Base-by-base conservation (phyloP, 176 grass and related monocot genomes). In the Pontederia crassipes region DNA sequence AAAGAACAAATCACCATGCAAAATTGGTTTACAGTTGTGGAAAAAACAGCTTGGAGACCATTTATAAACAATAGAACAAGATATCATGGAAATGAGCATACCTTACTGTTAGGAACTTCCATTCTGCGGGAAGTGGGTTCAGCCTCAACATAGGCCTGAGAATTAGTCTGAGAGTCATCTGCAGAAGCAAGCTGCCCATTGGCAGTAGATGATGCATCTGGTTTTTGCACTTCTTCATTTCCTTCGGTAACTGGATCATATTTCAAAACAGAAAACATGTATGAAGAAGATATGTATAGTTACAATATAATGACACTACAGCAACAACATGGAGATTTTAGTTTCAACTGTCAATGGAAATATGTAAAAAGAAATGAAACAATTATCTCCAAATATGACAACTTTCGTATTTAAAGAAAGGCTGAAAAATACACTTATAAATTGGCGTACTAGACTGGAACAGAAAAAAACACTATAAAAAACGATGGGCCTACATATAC, bases 71-170 rank as follows among this genome's bases (percentile, higher is more conserved):
- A 35, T 8, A 16, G 11, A 32, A 40, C 32, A 28, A 12, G 26
- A 20, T 29, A 14, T 29, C 11, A 29, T 8, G 18, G 27, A 29
- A 27, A 12, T 5, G 29, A 13, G n/a, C n/a, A 40, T 83, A 98
- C 88, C 93, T 87, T 98, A 56, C 64, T 87, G 61, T 88, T 98
- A 68, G 93, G 93, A 76, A 98, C 88, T 59, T 92, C 81, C 11
- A 92, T 92, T 65, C 28, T 79, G 2, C 79, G 79, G 10, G 80
- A 83, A 15, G 65, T 45, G 2, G 65, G 75, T 1, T 69, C 73
- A 4, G 64, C 65, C 11, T 8, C 48, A 8, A 1, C 65, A 56
- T 12, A 9, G 45, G 48, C 77, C 18, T 28, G 57, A 11, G 61
- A 58, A 20, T 11, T 45, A 11, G 0, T 12, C 70, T 45, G 74